Evolutionary conservation across 331 rosid genomes (phyloP).

Genomic region (Stylosanthes scabra): DNA sequence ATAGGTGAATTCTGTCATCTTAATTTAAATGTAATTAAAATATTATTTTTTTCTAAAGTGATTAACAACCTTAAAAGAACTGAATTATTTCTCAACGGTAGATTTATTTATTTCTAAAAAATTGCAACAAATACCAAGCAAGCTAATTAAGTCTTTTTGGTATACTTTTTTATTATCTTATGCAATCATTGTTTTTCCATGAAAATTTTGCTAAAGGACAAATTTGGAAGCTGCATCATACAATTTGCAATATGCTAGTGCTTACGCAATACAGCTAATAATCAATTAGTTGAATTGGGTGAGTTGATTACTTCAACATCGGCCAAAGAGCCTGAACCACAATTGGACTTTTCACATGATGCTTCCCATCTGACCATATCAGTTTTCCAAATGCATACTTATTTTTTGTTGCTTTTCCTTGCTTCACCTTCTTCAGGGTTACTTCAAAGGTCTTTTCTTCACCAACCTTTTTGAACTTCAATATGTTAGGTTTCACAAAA

Average conservation of each 20-base stretch:
- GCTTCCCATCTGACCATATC: conserved; percentile 85
- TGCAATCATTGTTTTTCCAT: conserved; percentile 22
- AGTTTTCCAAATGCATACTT: conserved; percentile 72
- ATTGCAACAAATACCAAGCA: too few species aligned
- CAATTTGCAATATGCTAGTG: conserved; percentile 21
- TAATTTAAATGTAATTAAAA: too few species aligned
- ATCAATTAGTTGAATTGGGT: conserved; percentile 5
- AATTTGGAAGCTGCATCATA: conserved; percentile 14
- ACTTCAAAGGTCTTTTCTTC: conserved; percentile 73
- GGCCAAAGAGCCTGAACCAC: conserved; percentile 61
- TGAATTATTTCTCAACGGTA: too few species aligned
- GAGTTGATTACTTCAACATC: conserved; percentile 19
- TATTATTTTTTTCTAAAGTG: too few species aligned
- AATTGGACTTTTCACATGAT: conserved; percentile 77
- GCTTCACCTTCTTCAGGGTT: conserved; percentile 47
- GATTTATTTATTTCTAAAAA: too few species aligned
- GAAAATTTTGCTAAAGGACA: neutral
- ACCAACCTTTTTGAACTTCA: conserved; percentile 67
- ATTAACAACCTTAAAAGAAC: too few species aligned
- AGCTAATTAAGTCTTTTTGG: too few species aligned
- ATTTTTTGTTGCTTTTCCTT: conserved; percentile 38
- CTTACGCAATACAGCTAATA: neutral
- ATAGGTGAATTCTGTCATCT: too few species aligned
- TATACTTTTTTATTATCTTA: neutral
- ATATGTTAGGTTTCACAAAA: conserved; percentile 62